phyloP scores from a whole-genome alignment of 495 filamentous ascomycete genomes.

The Aspergillus egyptiacus region DNA sequence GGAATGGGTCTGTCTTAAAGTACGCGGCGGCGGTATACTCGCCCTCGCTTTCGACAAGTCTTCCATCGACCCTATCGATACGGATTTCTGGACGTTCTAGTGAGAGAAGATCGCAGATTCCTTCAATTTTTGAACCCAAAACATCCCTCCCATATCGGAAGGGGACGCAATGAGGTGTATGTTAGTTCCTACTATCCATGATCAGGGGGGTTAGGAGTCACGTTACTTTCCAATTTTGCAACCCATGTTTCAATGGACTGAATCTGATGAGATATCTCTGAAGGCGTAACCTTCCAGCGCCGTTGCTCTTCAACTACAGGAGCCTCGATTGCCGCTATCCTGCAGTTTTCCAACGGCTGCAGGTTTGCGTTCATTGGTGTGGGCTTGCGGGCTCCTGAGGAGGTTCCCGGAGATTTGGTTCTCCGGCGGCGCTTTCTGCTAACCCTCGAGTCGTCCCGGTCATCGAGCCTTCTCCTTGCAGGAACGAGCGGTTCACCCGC shows the following conservation, averaged over 20 bases:
- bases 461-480: neutral
- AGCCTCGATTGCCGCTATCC: conserved; percentile 14
- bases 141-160: neutral
- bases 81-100: conserved; percentile 21
- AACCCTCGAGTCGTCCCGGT: neutral
- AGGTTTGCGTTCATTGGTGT: conserved; percentile 17
- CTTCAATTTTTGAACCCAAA: conserved; percentile 8
- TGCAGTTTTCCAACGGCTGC: conserved; percentile 19
- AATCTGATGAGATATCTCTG: conserved; percentile 10
- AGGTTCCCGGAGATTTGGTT: neutral
- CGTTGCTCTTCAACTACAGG: conserved; percentile 3
- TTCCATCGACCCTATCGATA: conserved; percentile 9
- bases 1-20: conserved; percentile 28
- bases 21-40: conserved; percentile 18
- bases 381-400: neutral
- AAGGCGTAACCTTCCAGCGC: conserved; percentile 17
- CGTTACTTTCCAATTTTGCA: conserved; percentile 22
- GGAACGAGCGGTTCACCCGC: neutral
- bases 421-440: neutral
- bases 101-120: conserved; percentile 21
- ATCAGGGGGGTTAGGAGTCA: neutral
- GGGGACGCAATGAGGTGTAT: neutral
- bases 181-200: neutral
- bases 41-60: conserved; percentile 8
- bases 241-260: neutral